Percentiles rank a stretch among this genome's conserved stretches.
These are phyloP conservation scores for Vickermania ingenoplastis DNA, from an alignment of 208 protist genomes.

Conservation along the genomic window DNA sequence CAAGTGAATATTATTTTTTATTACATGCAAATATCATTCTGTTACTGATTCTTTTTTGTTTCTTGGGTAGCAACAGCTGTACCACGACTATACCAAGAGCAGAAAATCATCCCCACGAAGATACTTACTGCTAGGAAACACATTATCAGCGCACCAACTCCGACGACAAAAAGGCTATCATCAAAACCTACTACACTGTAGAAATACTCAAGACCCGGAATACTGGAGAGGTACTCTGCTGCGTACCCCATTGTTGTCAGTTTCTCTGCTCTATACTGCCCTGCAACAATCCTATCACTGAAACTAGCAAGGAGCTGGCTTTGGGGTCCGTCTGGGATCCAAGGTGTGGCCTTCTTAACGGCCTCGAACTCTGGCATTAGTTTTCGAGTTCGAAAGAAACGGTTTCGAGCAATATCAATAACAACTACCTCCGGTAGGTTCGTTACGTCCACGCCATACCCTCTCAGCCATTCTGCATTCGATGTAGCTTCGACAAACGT, in stretches of 20 bases:
- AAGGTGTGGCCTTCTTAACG: slow-evolving; percentile 54
- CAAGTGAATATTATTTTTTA: too few relatives aligned
- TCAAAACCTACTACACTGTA: slow-evolving; percentile 59
- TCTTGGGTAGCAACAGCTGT: not conserved
- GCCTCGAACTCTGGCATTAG: slow-evolving; percentile 46
- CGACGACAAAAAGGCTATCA: slow-evolving; percentile 52
- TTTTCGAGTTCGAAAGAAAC: slow-evolving; percentile 51
- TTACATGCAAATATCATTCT: too few relatives aligned
- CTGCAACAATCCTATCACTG: slow-evolving; percentile 36
- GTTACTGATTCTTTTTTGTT: slow-evolving; percentile 1
- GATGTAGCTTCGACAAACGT: slow-evolving; percentile 37
- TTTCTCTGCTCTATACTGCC: slow-evolving; percentile 46
- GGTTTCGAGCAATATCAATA: slow-evolving; percentile 59
- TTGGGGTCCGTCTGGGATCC: slow-evolving; percentile 51
- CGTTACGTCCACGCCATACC: slow-evolving; percentile 39
- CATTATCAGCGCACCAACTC: slow-evolving; percentile 34
- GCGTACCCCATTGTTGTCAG: slow-evolving; percentile 32
- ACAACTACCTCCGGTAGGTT: slow-evolving; percentile 71
- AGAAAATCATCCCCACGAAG: too few relatives aligned
- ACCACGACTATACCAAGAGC: too few relatives aligned
- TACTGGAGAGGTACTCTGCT: slow-evolving; percentile 45
- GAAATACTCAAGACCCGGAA: slow-evolving; percentile 28
- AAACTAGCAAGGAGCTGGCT: slow-evolving; percentile 46
- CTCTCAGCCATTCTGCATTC: slow-evolving; percentile 38
- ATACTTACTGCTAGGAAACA: too few relatives aligned